Evolutionary conservation across 106 monocot genomes (phyloP).

Genomic region (Allium fistulosum): DNA sequence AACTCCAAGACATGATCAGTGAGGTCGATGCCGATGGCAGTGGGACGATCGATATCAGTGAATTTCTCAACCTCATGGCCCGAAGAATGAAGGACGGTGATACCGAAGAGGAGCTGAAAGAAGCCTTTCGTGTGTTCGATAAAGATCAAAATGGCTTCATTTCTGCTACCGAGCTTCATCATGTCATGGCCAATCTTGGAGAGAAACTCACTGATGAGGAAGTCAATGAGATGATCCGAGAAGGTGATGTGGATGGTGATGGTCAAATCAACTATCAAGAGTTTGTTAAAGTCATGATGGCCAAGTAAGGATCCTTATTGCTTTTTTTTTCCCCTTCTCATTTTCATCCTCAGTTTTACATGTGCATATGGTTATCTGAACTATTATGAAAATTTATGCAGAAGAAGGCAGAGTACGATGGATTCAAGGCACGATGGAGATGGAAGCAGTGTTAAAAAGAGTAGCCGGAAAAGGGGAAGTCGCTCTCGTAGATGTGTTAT

Average conservation of each 20-base stretch:
- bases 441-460: too few species aligned
- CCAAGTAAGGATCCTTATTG: constrained; percentile 24
- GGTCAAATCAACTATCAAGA: constrained; percentile 59
- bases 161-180: constrained; percentile 42
- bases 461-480: too few species aligned
- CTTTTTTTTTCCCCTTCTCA: background rate
- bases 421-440: too few species aligned
- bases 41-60: constrained; percentile 36
- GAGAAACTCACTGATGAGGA: constrained; percentile 49
- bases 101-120: constrained; percentile 41
- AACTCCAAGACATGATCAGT: constrained; percentile 54
- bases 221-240: constrained; percentile 46
- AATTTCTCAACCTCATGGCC: constrained; percentile 46
- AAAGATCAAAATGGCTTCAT: constrained; percentile 64
- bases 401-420: too few species aligned
- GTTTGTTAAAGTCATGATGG: constrained; percentile 68
- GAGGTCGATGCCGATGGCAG: constrained; percentile 42
- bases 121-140: constrained; percentile 52
- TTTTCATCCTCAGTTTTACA: too few species aligned
- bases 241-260: constrained; percentile 45
- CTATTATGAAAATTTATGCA: too few species aligned
- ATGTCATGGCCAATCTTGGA: constrained; percentile 51
- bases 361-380: too few species aligned
- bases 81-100: constrained; percentile 45
- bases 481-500: too few species aligned